Evolutionary conservation across 2,329 filamentous ascomycete species (phyloP), one percentile per base, ranked within the genome.

Genomic region (Bipolaris sorokiniana): DNA sequence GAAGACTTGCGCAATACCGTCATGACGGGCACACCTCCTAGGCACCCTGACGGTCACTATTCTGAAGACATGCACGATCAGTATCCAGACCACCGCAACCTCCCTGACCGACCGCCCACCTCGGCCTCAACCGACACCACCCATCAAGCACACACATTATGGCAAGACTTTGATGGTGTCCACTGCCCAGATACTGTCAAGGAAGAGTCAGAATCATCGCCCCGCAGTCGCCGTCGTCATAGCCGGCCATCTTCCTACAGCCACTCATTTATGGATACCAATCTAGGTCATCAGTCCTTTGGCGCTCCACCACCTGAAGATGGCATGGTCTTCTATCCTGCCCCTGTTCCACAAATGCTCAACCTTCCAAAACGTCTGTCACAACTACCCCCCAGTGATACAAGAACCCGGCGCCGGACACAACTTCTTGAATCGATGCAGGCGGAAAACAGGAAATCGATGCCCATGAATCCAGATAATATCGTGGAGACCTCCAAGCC

Each of bases 321-420:
- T 64, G 82, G 88, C 66, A 97, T 98, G 91, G 86, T 97, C 9
- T 98, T 89, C 77, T 99, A 99, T 74, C 95, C 95, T 13, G 95
- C 95, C 3, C 93, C 92, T 1, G 95, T 99, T 2, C 95, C 95
- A 3, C 88, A 90, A 61, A 93, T 96, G 88, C 83, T 99, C 55
- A 98, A 97, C 68, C 80, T 99, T 11, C 95, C 95, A 0, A 92
- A 92, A 42, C 90, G 92, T 67, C 80, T 98, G 48, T 96, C 93
- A 1, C 90, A 88, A 67, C 84, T 87, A 50, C 87, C 89, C 7
- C 85, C 89, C 51, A 79, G 85, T 2, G 78, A 82, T 9, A 83
- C 87, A 5, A 84, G 88, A 53, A 88, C 92, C 54, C 84, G 88
- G 64, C 86, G 91, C 51, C 87, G 90, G 20, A 90, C 91, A 1